Percentiles rank a stretch among this genome's conserved stretches.
phyloP scores from a whole-genome alignment of 345 rosid genomes.

The Xanthoceras sorbifolium region DNA sequence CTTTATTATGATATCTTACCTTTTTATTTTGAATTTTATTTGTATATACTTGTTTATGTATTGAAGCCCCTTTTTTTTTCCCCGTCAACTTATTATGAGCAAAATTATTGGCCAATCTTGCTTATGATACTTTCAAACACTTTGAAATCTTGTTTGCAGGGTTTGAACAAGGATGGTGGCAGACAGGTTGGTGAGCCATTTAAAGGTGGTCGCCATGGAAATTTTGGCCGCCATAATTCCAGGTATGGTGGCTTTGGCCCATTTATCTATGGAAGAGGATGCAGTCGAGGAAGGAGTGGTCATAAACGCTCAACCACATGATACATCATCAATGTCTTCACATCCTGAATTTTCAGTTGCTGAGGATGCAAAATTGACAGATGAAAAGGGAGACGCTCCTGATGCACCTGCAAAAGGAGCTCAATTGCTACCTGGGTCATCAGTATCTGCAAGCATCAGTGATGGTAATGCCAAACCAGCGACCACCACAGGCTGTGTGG shows the following conservation, averaged over 20 bases:
- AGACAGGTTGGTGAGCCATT: slow-evolving; percentile 16
- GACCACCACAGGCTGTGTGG: slow-evolving; percentile 22
- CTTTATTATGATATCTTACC: too few relatives aligned
- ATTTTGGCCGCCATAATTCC: neutral
- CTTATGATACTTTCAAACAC: slow-evolving; percentile 16
- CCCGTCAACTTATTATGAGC: too few relatives aligned
- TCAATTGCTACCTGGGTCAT: slow-evolving; percentile 13
- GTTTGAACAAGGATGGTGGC: slow-evolving; percentile 18
- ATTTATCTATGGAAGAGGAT: slow-evolving; percentile 21
- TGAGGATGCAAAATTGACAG: neutral
- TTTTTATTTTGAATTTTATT: too few relatives aligned
- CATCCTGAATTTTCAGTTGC: slow-evolving; percentile 20
- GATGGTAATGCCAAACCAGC: slow-evolving; percentile 8
- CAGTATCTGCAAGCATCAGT: slow-evolving; percentile 15
- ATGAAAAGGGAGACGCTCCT: neutral
- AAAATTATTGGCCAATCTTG: slow-evolving; percentile 15
- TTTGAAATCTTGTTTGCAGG: slow-evolving; percentile 30
- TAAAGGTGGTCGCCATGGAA: slow-evolving; percentile 14
- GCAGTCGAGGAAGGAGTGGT: slow-evolving; percentile 16
- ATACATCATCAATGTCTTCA: slow-evolving; percentile 16
- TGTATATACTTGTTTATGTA: neutral
- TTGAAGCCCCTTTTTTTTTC: too few relatives aligned
- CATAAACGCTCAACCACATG: slow-evolving; percentile 2
- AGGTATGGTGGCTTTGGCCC: neutral
- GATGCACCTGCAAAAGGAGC: slow-evolving; percentile 16